Evolutionary conservation across 176 grass and related monocot species (phyloP).

Genomic region (Oryza meyeriana): DNA sequence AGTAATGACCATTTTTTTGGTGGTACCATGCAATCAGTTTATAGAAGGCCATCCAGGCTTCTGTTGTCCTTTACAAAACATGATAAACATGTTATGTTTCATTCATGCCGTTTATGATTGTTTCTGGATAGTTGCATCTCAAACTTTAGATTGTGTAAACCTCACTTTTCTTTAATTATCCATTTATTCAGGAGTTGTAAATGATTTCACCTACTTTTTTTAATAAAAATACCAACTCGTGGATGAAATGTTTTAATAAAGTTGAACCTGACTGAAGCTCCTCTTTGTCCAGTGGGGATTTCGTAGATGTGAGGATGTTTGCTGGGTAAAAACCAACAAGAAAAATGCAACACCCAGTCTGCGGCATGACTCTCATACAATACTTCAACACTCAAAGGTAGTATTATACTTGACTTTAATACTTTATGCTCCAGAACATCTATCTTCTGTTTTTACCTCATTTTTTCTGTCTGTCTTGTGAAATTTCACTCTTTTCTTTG

Average conservation of each 20-base stretch:
- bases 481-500: constrained; percentile 35
- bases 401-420: not conserved
- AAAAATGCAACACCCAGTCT: constrained; percentile 82
- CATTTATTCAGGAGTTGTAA: constrained; percentile 21
- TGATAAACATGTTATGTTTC: constrained; percentile 37
- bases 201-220: constrained; percentile 16
- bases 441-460: not conserved
- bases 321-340: constrained; percentile 98
- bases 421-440: constrained; percentile 8
- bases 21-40: not conserved
- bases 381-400: constrained; percentile 95
- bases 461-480: constrained; percentile 11
- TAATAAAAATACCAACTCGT: constrained; percentile 28
- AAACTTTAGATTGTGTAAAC: not conserved
- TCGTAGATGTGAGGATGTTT: constrained; percentile 94
- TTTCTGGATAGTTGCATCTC: not conserved
- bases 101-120: constrained; percentile 32
- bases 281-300: constrained; percentile 84
- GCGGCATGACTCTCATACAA: constrained; percentile 83
- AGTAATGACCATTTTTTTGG: not conserved
- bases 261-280: constrained; percentile 17
- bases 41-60: constrained; percentile 34
- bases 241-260: constrained; percentile 7
- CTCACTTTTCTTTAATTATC: not conserved
- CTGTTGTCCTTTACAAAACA: constrained; percentile 39